A percentile compares a stretch with the other conserved stretches of the same genome.
Evolutionary conservation across 345 rosid genomes (phyloP).

Genomic region (Populus simonii): DNA sequence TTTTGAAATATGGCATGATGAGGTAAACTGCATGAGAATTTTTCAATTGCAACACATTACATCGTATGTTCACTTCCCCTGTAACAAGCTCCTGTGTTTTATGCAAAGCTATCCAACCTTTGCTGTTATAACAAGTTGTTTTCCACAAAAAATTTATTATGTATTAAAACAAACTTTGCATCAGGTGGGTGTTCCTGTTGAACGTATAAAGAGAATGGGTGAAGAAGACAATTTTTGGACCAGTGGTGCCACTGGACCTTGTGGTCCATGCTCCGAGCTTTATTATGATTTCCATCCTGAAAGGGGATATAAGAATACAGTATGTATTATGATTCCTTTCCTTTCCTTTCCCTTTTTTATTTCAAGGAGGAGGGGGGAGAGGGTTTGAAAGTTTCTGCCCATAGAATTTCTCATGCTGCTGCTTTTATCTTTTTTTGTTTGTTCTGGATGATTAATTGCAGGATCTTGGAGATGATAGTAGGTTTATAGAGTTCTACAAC

Average conservation of each 20-base stretch:
- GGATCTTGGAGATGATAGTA: slow-evolving; percentile 92
- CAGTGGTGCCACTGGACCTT: slow-evolving; percentile 91
- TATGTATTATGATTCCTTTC: slow-evolving; percentile 20
- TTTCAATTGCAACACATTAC: background rate
- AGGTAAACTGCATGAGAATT: slow-evolving; percentile 38
- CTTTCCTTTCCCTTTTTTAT: background rate
- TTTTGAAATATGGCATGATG: slow-evolving; percentile 76
- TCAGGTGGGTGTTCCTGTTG: slow-evolving; percentile 79
- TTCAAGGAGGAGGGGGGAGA: background rate
- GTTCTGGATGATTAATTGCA: slow-evolving; percentile 27
- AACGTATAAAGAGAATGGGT: slow-evolving; percentile 82
- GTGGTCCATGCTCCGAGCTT: slow-evolving; percentile 97
- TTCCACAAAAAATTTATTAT: background rate
- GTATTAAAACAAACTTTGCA: slow-evolving; percentile 8
- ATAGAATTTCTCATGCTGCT: background rate
- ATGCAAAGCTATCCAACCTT: background rate
- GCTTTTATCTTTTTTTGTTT: slow-evolving; percentile 1
- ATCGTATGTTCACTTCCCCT: background rate
- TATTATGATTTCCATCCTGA: slow-evolving; percentile 91
- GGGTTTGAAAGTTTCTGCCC: background rate
- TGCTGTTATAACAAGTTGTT: background rate
- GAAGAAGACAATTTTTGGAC: slow-evolving; percentile 95
- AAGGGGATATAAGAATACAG: slow-evolving; percentile 54
- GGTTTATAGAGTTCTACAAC: slow-evolving; percentile 93
- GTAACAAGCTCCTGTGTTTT: background rate